Evolutionary conservation across 2,329 filamentous ascomycete species (phyloP), one percentile per base, ranked within the genome.

Genomic region (Talaromyces sp.): DNA sequence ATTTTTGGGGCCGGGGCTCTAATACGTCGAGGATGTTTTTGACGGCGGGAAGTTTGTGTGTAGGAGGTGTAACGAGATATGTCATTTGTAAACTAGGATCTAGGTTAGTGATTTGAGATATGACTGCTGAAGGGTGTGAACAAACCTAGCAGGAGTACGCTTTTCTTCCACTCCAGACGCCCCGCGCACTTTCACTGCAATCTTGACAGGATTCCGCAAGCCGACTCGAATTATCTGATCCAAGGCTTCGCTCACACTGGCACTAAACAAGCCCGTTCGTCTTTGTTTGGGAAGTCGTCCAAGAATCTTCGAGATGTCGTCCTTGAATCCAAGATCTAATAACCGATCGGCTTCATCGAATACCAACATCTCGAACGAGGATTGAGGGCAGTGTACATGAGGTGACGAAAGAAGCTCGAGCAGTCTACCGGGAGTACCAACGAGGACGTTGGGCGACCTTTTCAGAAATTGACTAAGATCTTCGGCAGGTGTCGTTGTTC

Each of bases 341-440:
- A 99, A 81, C 66, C 95, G 86, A 77, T 99, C 95, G 59, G 94
- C 95, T 80, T 99, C 95, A 74, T 99, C 95, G 41, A 99, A 85
- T 3, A 99, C 91, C 11, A 99, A 86, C 59, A 92, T 87, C 75
- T 99, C 94, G 70, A 99, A 98, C 0, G 91, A 91, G 1, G 91
- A 93, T 67, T 94, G 90, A 0, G 92, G 89, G 71, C 91, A 93
- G 75, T 96, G 91, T 14, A 97, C 93, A 73, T 96, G 90, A 1
- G 89, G 90, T 1, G 92, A 96, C 0, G 90, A 88, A 4, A 99
- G 83, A 0, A 99, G 85, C 73, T 97, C 93, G 6, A 97, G 86
- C 1, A 99, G 85, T 56, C 95, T 87, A 3, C 95, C 96, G 0
- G 95, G 95, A 0, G 95, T 98, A 0, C 90, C 93, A 62, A 99